phyloP scores from a whole-genome alignment of 352 stramenopile genomes.

The Phytopythium helicoides region DNA sequence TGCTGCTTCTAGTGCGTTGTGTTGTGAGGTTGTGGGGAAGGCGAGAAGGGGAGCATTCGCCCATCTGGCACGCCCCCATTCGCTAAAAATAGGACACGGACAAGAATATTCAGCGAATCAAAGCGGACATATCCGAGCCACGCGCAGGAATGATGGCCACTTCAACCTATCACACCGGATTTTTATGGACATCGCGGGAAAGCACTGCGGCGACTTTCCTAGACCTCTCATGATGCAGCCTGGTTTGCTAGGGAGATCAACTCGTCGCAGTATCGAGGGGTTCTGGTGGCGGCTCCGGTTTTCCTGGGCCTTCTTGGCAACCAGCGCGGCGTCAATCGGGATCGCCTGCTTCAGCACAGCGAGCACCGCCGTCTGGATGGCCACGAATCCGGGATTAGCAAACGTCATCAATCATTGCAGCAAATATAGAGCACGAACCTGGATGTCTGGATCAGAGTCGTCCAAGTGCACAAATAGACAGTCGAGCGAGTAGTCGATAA shows the following conservation, averaged over 20 bases:
- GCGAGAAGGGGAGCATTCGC: constrained; percentile 11
- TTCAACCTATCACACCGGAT: constrained; percentile 30
- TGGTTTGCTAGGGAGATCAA: constrained; percentile 42
- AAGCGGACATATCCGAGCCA: constrained; percentile 4
- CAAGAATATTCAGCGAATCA: constrained; percentile 11
- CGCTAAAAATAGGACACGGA: constrained; percentile 26
- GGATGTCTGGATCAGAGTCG: constrained; percentile 83
- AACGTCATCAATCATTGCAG: too few relatives aligned
- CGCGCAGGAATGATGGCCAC: constrained; percentile 25
- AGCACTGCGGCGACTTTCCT: too few relatives aligned
- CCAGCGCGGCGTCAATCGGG: constrained; percentile 45
- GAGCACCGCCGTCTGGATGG: constrained; percentile 55
- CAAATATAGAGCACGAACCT: constrained; percentile 33
- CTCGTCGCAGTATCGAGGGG: constrained; percentile 70
- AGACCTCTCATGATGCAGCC: constrained; percentile 22
- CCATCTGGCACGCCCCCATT: constrained; percentile 24
- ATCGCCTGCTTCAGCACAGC: constrained; percentile 67
- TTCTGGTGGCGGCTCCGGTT: constrained; percentile 71
- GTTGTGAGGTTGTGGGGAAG: constrained; percentile 16
- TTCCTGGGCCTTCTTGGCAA: constrained; percentile 74
- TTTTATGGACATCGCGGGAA: background rate
- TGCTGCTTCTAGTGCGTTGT: constrained; percentile 6
- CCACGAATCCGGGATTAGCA: background rate
- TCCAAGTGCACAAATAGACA: constrained; percentile 91
- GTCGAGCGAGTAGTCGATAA: constrained; percentile 90